Evolutionary conservation across 2,329 filamentous ascomycete species (phyloP), one percentile per base, ranked within the genome.

Genomic region (Aspergillus fischeri): DNA sequence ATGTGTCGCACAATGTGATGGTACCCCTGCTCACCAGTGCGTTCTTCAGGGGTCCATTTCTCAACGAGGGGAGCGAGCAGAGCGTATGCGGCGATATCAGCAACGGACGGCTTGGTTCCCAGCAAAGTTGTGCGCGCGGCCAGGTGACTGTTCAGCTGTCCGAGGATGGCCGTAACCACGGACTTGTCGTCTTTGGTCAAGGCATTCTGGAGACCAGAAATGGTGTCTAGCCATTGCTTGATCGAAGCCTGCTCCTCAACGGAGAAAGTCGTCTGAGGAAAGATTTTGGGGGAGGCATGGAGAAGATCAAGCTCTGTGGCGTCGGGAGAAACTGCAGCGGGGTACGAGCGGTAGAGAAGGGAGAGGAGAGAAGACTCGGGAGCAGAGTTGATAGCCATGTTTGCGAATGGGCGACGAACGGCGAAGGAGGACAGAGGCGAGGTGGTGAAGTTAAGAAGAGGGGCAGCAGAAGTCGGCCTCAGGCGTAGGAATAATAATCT

Each of bases 1-100:
- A 97, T 77, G 73, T 91, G 89, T 64, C 93, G 90, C 57, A 97
- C 90, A 64, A 97, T 89, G 77, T 97, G 87, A 62, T 95, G 92
- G 75, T 89, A 88, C 60, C 93, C 93, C 62, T 91, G 83, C 79
- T 96, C 86, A 61, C 93, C 93, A 24, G 93, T 96, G 70, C 90
- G 86, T 82, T 96, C 86, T 78, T 97, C 92, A 49, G 88, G 78
- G 2, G 83, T 84, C 93, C 93, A 97, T 63, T 81, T 80, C 70
- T 88, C 84, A 58, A 96, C 90, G 42, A 88, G 72, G 11, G 91
- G 89, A 1, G 88, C 88, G 35, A 96, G 82, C 54, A 87, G 83
- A 63, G 89, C 81, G 81, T 94, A 97, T 69, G 94, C 81, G 65
- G 90, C 89, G 58, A 95, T 81, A 69, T 97, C 92, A 61, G 91